Conservation (phyloP, 2,329 filamentous ascomycete species). For the Fusarium sp. region DNA sequence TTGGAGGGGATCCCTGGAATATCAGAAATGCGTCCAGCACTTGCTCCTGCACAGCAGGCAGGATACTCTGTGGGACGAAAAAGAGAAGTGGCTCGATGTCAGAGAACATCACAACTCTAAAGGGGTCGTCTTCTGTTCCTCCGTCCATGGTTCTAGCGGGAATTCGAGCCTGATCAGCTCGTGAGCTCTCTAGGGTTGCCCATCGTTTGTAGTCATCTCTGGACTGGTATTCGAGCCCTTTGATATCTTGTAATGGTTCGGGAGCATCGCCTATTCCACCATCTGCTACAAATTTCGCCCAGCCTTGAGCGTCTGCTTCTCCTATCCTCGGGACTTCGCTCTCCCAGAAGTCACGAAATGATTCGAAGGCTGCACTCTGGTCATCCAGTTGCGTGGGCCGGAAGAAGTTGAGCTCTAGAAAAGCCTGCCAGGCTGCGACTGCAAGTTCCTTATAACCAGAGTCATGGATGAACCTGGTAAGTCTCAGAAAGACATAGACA, state of each 20-base stretch:
- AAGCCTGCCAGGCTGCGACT: conserved; percentile 82
- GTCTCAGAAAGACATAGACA: conserved; percentile 77
- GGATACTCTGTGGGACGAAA: conserved; percentile 53
- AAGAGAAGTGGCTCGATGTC: conserved; percentile 76
- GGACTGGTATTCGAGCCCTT: conserved; percentile 36
- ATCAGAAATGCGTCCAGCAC: conserved; percentile 76
- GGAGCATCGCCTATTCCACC: conserved; percentile 52
- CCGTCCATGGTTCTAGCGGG: conserved; percentile 82
- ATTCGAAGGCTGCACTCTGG: conserved; percentile 42
- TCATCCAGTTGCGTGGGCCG: conserved; percentile 55
- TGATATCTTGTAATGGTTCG: conserved; percentile 43
- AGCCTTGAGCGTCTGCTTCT: conserved; percentile 76
- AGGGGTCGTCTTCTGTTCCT: conserved; percentile 80
- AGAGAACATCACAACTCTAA: conserved; percentile 79
- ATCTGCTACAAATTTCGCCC: conserved; percentile 63
- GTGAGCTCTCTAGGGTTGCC: conserved; percentile 63
- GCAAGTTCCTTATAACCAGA: conserved; percentile 82
- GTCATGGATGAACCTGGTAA: conserved; percentile 79
- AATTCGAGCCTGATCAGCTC: conserved; percentile 58
- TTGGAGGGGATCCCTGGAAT: conserved; percentile 72
- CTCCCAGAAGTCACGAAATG: conserved; percentile 85
- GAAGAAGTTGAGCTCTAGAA: conserved; percentile 77
- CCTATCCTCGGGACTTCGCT: conserved; percentile 82
- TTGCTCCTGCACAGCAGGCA: conserved; percentile 50
- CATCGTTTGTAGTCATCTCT: conserved; percentile 61